Base-by-base conservation (phyloP, 2,329 filamentous ascomycete species). In the Pyrenochaeta sp. region DNA sequence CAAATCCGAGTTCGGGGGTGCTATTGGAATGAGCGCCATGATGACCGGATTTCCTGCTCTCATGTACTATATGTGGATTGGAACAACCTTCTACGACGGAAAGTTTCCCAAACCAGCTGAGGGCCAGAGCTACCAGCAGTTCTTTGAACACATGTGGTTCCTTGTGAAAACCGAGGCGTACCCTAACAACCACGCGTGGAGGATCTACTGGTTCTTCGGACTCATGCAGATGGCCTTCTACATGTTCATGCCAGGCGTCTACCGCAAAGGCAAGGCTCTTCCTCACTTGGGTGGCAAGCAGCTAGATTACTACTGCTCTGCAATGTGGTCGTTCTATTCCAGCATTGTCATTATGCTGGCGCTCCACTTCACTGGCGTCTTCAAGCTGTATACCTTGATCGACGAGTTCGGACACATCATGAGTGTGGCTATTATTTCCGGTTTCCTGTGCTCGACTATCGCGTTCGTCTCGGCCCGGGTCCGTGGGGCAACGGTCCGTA, bases 41-140 rank as follows among this genome's bases (percentile, higher is more conserved):
- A 98, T 98, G 92, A 83, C 92, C 58, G 87, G 90, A 40, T 99
- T 98, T 78, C 95, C 95, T n/a, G 58, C 88, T 32, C 84, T 99
- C 67, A 98, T 98, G 94, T 97, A 91, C 85, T 98, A 97, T 80
- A 97, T 99, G 93, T 98, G 93, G 93, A 88, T 96, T 76, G 95
- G 95, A 45, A 90, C 94, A 30, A 93, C 89, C 44, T 97, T 94
- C 79, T 99, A 97, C 79, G 82, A 92, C 72, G 94, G 94, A 65
- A 87, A 90, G 60, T 82, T 96, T 45, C 95, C 95, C 14, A 78
- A 80, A 37, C 90, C 87, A 1, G 78, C 79, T 2, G 74, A 85
- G 37, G 90, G 85, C 36, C 84, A 96, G 81, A 87, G 82, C 64
- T 85, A 86, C 73, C 63, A 71, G 11, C 87, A 94, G 15, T 98